Evolutionary conservation across 768 basidiomycete genomes (phyloP).

Genomic region (Erythrobasidium yunnanense): DNA sequence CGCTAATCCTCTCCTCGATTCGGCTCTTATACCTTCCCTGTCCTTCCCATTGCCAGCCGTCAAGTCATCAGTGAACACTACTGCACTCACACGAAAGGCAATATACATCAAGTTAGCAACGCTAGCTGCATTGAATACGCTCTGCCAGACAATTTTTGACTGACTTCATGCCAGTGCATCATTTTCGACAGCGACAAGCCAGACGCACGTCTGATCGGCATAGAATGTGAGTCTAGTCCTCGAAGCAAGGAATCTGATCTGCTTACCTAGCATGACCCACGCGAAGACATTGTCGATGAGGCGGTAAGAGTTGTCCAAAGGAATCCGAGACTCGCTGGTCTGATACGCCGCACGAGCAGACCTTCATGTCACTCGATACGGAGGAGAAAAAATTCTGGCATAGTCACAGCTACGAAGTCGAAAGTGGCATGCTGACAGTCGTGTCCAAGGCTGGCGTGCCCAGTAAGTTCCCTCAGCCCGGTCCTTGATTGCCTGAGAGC

Average conservation of each 20-base stretch:
- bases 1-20: too few relatives aligned
- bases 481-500: neutral
- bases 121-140: neutral
- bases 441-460: slow-evolving; percentile 11
- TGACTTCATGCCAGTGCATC: slow-evolving; percentile 4
- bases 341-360: neutral
- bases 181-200: slow-evolving; percentile 24
- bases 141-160: neutral
- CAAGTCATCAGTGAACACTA: slow-evolving; percentile 24
- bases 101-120: slow-evolving; percentile 16
- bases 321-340: too few relatives aligned
- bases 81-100: slow-evolving; percentile 11
- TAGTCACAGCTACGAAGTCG: slow-evolving; percentile 25
- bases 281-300: slow-evolving; percentile 4
- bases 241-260: neutral
- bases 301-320: neutral
- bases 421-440: slow-evolving; percentile 11
- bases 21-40: neutral
- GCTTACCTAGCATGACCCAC: neutral
- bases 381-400: slow-evolving; percentile 26
- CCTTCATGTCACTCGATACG: neutral
- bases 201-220: slow-evolving; percentile 24
- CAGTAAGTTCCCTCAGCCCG: neutral
- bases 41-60: neutral
- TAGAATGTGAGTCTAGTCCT: neutral